phyloP scores from a whole-genome alignment of 2,329 filamentous ascomycete genomes.

The Phialophora macrospora region DNA sequence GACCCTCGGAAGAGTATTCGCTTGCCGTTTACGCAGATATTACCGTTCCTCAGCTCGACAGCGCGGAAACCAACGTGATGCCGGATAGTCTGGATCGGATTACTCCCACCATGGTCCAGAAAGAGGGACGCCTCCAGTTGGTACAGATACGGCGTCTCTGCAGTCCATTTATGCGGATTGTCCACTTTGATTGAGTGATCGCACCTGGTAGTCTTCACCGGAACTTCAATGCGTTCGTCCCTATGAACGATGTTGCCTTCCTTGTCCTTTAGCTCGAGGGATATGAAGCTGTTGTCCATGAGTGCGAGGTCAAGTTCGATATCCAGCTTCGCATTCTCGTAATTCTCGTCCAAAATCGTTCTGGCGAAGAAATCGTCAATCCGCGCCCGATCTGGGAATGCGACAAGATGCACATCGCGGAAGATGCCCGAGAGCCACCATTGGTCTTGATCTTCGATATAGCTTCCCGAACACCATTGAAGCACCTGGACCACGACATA shows the following conservation, averaged over 20 bases:
- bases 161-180: conserved; percentile 69
- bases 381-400: conserved; percentile 55
- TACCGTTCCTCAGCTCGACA: conserved; percentile 62
- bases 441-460: conserved; percentile 72
- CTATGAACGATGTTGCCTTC: background rate
- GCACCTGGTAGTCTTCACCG: conserved; percentile 8
- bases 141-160: conserved; percentile 55
- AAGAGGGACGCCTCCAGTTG: conserved; percentile 7
- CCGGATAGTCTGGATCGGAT: conserved; percentile 41
- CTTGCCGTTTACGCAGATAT: conserved; percentile 61
- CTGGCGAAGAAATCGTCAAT: conserved; percentile 66
- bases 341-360: conserved; percentile 58
- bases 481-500: conserved; percentile 69
- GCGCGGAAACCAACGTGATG: conserved; percentile 68
- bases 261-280: conserved; percentile 11
- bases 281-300: conserved; percentile 20
- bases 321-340: conserved; percentile 57
- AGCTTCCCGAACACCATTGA: conserved; percentile 70
- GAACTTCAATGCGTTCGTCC: conserved; percentile 14
- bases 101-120: conserved; percentile 42
- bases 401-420: conserved; percentile 67
- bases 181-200: conserved; percentile 45
- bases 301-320: conserved; percentile 55
- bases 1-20: conserved; percentile 66
- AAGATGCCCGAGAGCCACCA: conserved; percentile 71